Conservation (phyloP, 2,329 filamentous ascomycete genomes). For the Sarocladiaceae sp. region DNA sequence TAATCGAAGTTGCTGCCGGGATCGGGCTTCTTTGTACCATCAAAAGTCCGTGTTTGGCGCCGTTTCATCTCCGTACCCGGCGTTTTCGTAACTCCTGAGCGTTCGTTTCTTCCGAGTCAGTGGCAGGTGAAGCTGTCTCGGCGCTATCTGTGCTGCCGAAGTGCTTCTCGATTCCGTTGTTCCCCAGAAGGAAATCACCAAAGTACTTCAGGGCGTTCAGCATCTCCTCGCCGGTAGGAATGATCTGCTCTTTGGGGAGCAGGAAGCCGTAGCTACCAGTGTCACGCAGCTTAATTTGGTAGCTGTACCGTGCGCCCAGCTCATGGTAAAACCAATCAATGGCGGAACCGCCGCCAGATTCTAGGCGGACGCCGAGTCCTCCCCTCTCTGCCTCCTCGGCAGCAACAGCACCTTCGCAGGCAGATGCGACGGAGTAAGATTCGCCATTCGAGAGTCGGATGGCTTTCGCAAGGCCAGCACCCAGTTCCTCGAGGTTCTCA, state of each 20-base stretch:
- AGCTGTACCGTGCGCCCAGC: conserved; percentile 75
- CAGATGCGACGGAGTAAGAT: conserved; percentile 72
- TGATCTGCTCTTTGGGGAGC: conserved; percentile 78
- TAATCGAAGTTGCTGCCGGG: too few relatives aligned
- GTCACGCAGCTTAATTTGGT: conserved; percentile 91
- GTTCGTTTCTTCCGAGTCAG: conserved; percentile 14
- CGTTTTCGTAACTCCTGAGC: conserved; percentile 26
- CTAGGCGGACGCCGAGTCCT: conserved; percentile 45
- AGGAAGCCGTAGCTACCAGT: conserved; percentile 93
- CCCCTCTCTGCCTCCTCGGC: conserved; percentile 16
- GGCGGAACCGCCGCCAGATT: conserved; percentile 76
- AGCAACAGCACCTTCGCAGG: conserved; percentile 74
- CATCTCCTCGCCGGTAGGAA: conserved; percentile 85
- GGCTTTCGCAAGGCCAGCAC: conserved; percentile 80
- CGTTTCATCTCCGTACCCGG: conserved; percentile 20
- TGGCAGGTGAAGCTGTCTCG: background rate
- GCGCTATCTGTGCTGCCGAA: background rate
- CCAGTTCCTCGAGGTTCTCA: conserved; percentile 90
- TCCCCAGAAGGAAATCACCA: conserved; percentile 71
- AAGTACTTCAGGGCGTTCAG: conserved; percentile 80
- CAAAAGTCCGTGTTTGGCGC: too few relatives aligned
- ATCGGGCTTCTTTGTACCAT: too few relatives aligned
- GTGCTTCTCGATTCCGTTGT: conserved; percentile 58
- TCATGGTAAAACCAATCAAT: conserved; percentile 97
- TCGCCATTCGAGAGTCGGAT: conserved; percentile 78